These are phyloP conservation scores for Cladophialophora yegresii DNA, from an alignment of 2,329 filamentous ascomycete genomes.

Conservation along the genomic window DNA sequence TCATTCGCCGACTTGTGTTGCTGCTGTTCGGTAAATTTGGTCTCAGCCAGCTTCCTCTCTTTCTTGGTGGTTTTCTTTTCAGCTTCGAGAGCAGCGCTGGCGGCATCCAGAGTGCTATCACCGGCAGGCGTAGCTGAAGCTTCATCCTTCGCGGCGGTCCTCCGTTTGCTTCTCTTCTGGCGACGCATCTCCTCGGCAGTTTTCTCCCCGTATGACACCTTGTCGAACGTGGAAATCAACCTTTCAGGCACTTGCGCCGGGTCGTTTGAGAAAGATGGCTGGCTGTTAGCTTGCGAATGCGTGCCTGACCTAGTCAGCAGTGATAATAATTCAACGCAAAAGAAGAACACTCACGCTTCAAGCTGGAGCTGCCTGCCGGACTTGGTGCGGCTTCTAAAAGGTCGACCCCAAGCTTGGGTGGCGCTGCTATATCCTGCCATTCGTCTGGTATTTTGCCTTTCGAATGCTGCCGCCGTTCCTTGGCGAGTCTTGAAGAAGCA, in stretches of 20 bases:
- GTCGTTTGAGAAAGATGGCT: slow-evolving; percentile 39
- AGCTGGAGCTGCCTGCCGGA: slow-evolving; percentile 38
- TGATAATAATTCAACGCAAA: slow-evolving; percentile 30
- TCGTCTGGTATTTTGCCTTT: slow-evolving; percentile 77
- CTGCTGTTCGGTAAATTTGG: slow-evolving; percentile 72
- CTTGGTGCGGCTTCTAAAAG: slow-evolving; percentile 36
- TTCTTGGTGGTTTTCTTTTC: slow-evolving; percentile 82
- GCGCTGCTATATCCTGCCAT: slow-evolving; percentile 69
- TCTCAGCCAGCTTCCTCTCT: slow-evolving; percentile 75
- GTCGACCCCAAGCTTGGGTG: slow-evolving; percentile 37
- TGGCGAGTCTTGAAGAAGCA: slow-evolving; percentile 71
- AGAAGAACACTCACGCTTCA: slow-evolving; percentile 44
- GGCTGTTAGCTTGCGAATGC: slow-evolving; percentile 44
- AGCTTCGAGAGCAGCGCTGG: slow-evolving; percentile 52
- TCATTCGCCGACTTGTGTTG: slow-evolving; percentile 80
- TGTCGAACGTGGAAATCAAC: slow-evolving; percentile 41
- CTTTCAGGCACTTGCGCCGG: slow-evolving; percentile 14
- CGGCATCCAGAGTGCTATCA: slow-evolving; percentile 45
- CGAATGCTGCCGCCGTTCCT: slow-evolving; percentile 72
- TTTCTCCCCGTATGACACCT: slow-evolving; percentile 61
- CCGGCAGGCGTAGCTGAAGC: slow-evolving; percentile 58
- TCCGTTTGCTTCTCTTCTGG: slow-evolving; percentile 66
- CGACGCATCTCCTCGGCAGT: slow-evolving; percentile 72
- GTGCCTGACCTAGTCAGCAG: slow-evolving; percentile 41
- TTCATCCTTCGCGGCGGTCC: slow-evolving; percentile 55